A percentile compares a stretch with the other conserved stretches of the same genome.
Evolutionary conservation across 139 green algal genomes (phyloP).

Genomic region (Edaphochlamys debaryana): DNA sequence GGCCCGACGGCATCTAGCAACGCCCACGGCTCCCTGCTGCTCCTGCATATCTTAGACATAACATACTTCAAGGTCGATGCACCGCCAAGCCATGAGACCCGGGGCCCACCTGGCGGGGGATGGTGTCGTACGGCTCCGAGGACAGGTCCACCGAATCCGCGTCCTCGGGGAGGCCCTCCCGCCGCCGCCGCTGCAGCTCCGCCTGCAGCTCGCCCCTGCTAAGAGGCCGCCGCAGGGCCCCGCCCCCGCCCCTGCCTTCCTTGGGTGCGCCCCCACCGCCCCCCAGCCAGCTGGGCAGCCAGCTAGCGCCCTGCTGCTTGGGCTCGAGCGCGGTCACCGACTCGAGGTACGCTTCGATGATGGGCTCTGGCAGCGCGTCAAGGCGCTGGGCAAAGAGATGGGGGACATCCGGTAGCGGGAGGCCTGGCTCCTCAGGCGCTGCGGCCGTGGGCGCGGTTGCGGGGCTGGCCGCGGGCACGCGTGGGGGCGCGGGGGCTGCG

Average conservation of each 20-base stretch:
- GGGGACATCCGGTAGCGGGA: not conserved
- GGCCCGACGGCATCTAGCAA: no score
- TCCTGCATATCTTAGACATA: no score
- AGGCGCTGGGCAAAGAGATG: slow-evolving; percentile 23
- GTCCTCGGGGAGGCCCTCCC: not conserved
- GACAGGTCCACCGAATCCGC: slow-evolving; percentile 27
- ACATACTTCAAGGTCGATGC: no score
- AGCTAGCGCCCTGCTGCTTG: not conserved
- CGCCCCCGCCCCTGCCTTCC: no score
- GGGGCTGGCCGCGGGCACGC: no score
- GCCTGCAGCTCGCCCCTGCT: not conserved
- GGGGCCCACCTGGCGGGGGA: slow-evolving; percentile 13
- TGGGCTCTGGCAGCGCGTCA: slow-evolving; percentile 5
- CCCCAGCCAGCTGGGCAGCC: not conserved
- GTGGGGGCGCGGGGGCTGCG: no score
- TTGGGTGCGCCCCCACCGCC: no score
- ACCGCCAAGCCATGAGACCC: no score
- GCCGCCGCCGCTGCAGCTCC: not conserved
- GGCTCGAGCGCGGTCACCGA: not conserved
- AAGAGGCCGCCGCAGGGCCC: not conserved
- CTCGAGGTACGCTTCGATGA: not conserved
- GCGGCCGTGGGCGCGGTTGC: no score
- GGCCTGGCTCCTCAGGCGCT: no score
- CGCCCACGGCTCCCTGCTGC: no score
- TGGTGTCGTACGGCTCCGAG: slow-evolving; percentile 28